Base-by-base conservation (phyloP, 441 rosid species). In the Pelargonium myrrhifolium region DNA sequence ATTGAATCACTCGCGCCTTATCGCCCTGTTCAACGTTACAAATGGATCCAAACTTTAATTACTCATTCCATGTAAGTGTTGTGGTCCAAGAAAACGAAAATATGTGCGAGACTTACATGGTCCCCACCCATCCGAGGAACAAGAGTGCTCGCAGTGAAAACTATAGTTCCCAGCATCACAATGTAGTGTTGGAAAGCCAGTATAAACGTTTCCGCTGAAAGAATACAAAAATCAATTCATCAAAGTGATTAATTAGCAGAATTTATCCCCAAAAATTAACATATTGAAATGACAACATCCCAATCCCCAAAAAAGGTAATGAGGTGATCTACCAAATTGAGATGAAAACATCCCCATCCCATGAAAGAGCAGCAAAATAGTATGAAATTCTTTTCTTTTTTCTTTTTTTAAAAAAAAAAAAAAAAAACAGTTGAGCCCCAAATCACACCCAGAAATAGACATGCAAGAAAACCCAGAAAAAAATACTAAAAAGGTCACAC, bases 181-280 rank as follows among this genome's bases (percentile, higher is more conserved):
- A 90, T 81, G 74, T 87, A 90, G 82, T 90, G 98, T 68, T 93
- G 93, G 78, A 93, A 93, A 74, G 93, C 98, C 65, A 93, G 71
- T 20, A 90, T 67, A 72, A 77, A 68, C 9, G 88, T 78, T 83
- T 87, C 85, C 69, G 83, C 98, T 90, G 95, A 69, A n/a, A n/a
- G n/a, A n/a, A n/a, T n/a, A n/a, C 47, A 74, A 79, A 42, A 10
- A 42, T 8, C 9, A 42, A 14, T 42, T 42, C 47, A 39, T 6
- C 42, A 39, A 39, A 39, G 42, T 39, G 9, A 42, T 14, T 1
- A 42, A 42, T n/a, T n/a, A n/a, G 10, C 47, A 42, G 47, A 42
- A 42, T 42, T 42, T 8, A 42, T 42, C 47, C 47, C 8, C 47
- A 42, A 7, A 42, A 42, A 42, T 42, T 14, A 42, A 42, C 8